Conservation (phyloP, 306 rosid species). For the Ormosia semicastrata region DNA sequence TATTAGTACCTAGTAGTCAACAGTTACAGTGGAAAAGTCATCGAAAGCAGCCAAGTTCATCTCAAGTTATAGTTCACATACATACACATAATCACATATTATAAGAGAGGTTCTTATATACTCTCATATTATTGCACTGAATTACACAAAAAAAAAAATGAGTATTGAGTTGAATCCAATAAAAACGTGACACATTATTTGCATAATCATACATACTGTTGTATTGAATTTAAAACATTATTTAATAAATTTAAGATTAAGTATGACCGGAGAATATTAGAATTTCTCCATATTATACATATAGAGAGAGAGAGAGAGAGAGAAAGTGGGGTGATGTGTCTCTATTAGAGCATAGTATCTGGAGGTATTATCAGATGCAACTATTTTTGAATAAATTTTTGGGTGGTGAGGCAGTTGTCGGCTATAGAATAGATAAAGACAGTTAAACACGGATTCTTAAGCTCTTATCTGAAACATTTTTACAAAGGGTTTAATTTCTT, state of each 20-base stretch:
- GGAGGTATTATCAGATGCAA: slow-evolving; percentile 1
- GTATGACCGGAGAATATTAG: no score
- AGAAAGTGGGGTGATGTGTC: slow-evolving; percentile 39
- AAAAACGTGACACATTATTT: no score
- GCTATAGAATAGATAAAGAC: slow-evolving; percentile 19
- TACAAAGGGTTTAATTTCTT: background rate
- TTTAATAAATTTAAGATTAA: no score
- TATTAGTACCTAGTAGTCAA: background rate
- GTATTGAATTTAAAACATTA: no score
- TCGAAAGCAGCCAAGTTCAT: background rate
- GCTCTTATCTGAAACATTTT: background rate
- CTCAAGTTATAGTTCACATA: background rate
- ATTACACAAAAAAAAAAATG: no score
- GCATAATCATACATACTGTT: no score
- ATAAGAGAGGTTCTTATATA: no score
- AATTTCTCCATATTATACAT: no score
- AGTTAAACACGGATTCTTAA: slow-evolving; percentile 19
- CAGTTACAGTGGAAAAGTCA: background rate
- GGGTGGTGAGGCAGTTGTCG: slow-evolving; percentile 31
- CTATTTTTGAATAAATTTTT: background rate
- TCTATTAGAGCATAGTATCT: slow-evolving; percentile 27
- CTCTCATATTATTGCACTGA: no score
- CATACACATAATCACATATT: background rate
- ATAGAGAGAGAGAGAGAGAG: background rate
- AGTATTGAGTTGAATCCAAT: no score